Conservation (phyloP, 805 yeast genomes). For the Lachancea lanzarotensis region DNA sequence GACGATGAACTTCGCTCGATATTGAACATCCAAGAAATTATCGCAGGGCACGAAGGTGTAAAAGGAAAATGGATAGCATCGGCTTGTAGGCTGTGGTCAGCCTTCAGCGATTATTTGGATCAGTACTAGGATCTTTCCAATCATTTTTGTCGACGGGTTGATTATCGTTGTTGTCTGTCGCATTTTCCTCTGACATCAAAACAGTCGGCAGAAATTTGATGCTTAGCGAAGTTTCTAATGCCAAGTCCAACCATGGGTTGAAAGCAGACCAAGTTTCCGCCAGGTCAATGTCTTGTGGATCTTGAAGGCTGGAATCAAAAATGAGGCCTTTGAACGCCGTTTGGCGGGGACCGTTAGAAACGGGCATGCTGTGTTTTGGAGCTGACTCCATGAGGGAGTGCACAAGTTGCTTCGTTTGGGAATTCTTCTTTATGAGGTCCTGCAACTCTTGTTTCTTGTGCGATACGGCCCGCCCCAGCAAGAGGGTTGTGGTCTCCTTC, state of each 20-base stretch:
- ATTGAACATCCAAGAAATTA: too few relatives aligned
- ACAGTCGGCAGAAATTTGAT: slow-evolving; percentile 32
- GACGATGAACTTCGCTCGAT: too few relatives aligned
- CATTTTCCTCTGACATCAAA: slow-evolving; percentile 10
- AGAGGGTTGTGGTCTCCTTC: slow-evolving; percentile 14
- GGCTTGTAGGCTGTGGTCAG: too few relatives aligned
- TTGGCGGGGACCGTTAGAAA: slow-evolving; percentile 4
- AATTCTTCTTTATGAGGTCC: slow-evolving; percentile 14
- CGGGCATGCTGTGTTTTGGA: slow-evolving; percentile 13
- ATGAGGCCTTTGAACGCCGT: slow-evolving; percentile 17
- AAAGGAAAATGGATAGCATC: too few relatives aligned
- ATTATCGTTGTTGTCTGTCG: not conserved
- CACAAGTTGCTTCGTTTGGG: slow-evolving; percentile 13
- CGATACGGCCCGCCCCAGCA: slow-evolving; percentile 13
- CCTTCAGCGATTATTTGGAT: not conserved
- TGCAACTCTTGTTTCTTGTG: slow-evolving; percentile 16
- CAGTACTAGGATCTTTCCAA: not conserved
- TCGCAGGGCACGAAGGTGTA: too few relatives aligned
- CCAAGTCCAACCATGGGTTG: slow-evolving; percentile 34
- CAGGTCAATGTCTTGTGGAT: slow-evolving; percentile 23
- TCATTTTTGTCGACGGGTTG: not conserved
- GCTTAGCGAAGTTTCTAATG: slow-evolving; percentile 31
- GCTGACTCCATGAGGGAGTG: slow-evolving; percentile 12
- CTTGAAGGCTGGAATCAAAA: slow-evolving; percentile 14
- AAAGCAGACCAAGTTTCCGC: slow-evolving; percentile 29